Conservation (phyloP, 1,284 basidiomycete species). For the Ceratorhiza oryzae-sativae region DNA sequence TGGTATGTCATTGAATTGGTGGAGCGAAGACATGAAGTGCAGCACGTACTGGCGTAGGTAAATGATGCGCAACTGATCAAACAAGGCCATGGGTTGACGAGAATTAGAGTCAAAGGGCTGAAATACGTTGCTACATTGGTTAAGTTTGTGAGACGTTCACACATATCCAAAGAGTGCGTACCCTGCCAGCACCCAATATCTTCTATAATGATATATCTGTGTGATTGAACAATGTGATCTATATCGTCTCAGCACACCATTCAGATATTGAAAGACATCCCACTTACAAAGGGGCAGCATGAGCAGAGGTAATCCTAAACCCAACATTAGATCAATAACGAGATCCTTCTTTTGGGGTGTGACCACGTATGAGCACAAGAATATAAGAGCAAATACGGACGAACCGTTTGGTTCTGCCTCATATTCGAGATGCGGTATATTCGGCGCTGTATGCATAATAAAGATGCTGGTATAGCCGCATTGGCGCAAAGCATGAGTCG, state of each 20-base stretch:
- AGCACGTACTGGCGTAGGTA: constrained; percentile 11
- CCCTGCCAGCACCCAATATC: not conserved
- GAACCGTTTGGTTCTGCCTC: too few relatives aligned
- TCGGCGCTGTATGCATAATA: not conserved
- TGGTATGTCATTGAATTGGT: not conserved
- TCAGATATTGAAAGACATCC: too few relatives aligned
- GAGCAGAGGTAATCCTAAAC: not conserved
- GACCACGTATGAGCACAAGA: too few relatives aligned
- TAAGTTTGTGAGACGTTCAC: not conserved
- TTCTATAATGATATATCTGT: not conserved
- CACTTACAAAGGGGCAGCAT: not conserved
- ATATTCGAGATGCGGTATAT: not conserved
- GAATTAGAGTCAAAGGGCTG: not conserved
- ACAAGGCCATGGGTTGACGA: not conserved
- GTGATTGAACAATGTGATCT: not conserved
- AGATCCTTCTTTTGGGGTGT: not conserved
- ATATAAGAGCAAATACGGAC: too few relatives aligned
- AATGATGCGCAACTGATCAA: constrained; percentile 4
- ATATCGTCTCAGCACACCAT: too few relatives aligned
- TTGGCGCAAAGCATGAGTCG: constrained; percentile 50
- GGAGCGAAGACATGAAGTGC: too few relatives aligned
- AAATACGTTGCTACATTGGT: not conserved
- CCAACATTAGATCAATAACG: not conserved
- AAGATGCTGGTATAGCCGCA: not conserved
- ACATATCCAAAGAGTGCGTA: not conserved